A percentile compares a stretch with the other conserved stretches of the same genome.
Conservation (phyloP, 2,329 filamentous ascomycete genomes). For the Aspergillus luchuensis region DNA sequence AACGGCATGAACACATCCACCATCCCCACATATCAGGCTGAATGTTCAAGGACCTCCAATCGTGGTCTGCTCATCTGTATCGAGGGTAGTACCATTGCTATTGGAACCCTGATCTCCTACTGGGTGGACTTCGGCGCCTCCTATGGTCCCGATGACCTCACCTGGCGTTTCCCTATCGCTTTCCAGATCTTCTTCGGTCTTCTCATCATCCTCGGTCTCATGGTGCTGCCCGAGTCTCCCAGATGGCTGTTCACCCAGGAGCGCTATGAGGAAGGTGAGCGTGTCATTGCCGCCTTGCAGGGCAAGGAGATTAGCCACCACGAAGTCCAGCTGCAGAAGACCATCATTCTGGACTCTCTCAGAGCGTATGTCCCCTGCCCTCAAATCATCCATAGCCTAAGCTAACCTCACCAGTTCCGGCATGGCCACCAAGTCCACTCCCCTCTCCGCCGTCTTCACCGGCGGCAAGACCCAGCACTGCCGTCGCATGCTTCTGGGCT, state of each 20-base stretch:
- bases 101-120: constrained; percentile 38
- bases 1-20: constrained; percentile 43
- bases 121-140: constrained; percentile 41
- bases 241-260: constrained; percentile 57
- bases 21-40: constrained; percentile 45
- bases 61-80: constrained; percentile 39
- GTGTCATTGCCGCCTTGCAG: constrained; percentile 51
- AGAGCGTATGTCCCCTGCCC: constrained; percentile 25
- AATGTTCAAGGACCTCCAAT: constrained; percentile 37
- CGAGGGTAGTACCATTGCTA: constrained; percentile 37
- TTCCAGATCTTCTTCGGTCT: constrained; percentile 50
- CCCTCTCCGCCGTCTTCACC: constrained; percentile 29
- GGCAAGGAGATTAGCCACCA: constrained; percentile 28
- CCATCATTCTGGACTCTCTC: constrained; percentile 65
- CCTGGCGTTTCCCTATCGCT: constrained; percentile 51
- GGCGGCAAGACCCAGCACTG: constrained; percentile 36
- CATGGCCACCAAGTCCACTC: constrained; percentile 30
- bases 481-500: constrained; percentile 34
- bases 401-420: constrained; percentile 27
- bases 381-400: constrained; percentile 23
- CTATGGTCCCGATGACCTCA: constrained; percentile 32
- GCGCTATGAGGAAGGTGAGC: constrained; percentile 48
- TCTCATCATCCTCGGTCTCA: constrained; percentile 22
- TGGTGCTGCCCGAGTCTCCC: constrained; percentile 54
- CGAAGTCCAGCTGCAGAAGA: constrained; percentile 50